Conservation (phyloP, 2,329 filamentous ascomycete species). For the Pyricularia pennisetigena region DNA sequence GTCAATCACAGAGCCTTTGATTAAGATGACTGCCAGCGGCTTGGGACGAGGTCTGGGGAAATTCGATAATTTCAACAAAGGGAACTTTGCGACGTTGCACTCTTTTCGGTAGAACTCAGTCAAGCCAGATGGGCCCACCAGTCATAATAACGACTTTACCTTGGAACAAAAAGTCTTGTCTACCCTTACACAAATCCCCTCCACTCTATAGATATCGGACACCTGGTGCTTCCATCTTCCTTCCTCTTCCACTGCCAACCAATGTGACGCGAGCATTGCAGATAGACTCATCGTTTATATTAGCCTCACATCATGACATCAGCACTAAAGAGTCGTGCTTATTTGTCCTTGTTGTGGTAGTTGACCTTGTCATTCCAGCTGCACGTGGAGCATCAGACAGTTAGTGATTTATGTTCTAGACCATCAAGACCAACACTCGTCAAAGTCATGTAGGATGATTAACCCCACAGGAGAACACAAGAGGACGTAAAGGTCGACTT, state of each 20-base stretch:
- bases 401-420: constrained; percentile 9
- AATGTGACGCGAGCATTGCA: not conserved
- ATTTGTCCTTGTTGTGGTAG: constrained; percentile 89
- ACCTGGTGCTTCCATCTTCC: not conserved
- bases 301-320: not conserved
- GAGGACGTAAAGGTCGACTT: not conserved
- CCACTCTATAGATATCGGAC: not conserved
- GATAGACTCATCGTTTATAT: not conserved
- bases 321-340: not conserved
- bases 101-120: not conserved
- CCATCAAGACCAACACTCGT: not conserved
- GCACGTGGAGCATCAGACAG: constrained; percentile 8
- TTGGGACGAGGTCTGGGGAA: not conserved
- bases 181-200: not conserved
- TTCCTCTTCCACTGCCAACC: not conserved
- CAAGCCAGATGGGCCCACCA: not conserved
- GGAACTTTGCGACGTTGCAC: not conserved
- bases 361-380: constrained; percentile 95
- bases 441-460: not conserved
- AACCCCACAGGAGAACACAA: not conserved
- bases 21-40: not conserved
- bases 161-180: not conserved
- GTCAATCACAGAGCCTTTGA: not conserved
- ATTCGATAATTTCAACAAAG: not conserved
- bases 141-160: not conserved